These are phyloP conservation scores for Beauveria brongniartii DNA, from an alignment of 2,329 filamentous ascomycete genomes.

Conservation along the genomic window DNA sequence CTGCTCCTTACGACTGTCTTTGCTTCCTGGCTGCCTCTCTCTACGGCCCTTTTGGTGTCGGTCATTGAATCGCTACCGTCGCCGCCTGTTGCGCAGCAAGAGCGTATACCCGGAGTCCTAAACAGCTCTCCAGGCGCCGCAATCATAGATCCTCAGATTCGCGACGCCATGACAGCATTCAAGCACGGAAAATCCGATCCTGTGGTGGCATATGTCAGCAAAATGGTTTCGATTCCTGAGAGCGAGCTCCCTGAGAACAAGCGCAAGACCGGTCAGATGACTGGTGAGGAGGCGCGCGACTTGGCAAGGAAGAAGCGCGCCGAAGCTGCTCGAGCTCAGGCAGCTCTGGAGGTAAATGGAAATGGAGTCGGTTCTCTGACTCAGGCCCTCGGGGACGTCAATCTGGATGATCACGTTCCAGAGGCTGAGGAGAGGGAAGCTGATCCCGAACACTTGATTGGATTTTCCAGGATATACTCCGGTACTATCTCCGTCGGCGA, in stretches of 20 bases:
- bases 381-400: constrained; percentile 52
- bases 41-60: constrained; percentile 85
- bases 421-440: constrained; percentile 47
- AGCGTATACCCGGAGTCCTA: constrained; percentile 71
- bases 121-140: constrained; percentile 69
- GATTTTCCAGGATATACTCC: constrained; percentile 90
- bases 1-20: constrained; percentile 82
- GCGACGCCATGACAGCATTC: constrained; percentile 76
- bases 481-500: constrained; percentile 86
- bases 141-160: constrained; percentile 59
- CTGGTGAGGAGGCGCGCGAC: constrained; percentile 82
- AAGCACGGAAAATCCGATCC: constrained; percentile 63
- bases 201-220: constrained; percentile 91
- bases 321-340: constrained; percentile 75
- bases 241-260: constrained; percentile 88
- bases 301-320: constrained; percentile 81
- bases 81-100: constrained; percentile 69
- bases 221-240: constrained; percentile 93
- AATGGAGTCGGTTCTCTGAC: constrained; percentile 47
- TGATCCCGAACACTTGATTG: constrained; percentile 83
- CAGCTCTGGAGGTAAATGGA: constrained; percentile 37
- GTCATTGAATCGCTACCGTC: constrained; percentile 90
- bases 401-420: constrained; percentile 44
- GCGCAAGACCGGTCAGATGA: constrained; percentile 62
- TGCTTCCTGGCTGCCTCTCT: constrained; percentile 82